A percentile compares a stretch with the other conserved stretches of the same genome.
These are phyloP conservation scores for Phanerochaete carnosa DNA, from an alignment of 768 basidiomycete species.

Conservation along the genomic window DNA sequence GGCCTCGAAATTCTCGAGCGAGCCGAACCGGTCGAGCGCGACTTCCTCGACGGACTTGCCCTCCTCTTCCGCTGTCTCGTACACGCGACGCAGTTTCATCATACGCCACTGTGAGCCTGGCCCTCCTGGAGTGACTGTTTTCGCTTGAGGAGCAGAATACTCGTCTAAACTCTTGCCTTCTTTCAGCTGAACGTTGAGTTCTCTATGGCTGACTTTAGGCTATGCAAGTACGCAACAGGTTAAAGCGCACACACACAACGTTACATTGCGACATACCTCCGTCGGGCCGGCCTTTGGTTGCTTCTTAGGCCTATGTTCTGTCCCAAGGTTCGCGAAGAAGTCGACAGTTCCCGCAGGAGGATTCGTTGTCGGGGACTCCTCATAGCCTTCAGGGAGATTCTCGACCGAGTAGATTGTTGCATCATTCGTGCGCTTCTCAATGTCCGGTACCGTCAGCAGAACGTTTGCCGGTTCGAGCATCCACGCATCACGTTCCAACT, in stretches of 20 bases:
- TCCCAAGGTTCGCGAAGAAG: constrained; percentile 88
- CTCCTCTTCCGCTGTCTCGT: constrained; percentile 89
- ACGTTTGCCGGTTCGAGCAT: constrained; percentile 60
- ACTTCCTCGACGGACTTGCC: constrained; percentile 68
- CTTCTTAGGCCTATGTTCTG: constrained; percentile 59
- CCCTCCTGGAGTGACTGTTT: constrained; percentile 71
- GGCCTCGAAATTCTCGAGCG: constrained; percentile 81
- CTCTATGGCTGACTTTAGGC: constrained; percentile 58
- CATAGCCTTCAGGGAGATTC: constrained; percentile 64
- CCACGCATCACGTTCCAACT: constrained; percentile 79
- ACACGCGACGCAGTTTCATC: constrained; percentile 90
- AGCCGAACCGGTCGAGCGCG: constrained; percentile 85
- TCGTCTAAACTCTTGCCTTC: constrained; percentile 38
- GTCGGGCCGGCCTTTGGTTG: constrained; percentile 70
- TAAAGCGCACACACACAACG: not conserved
- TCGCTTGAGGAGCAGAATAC: constrained; percentile 40
- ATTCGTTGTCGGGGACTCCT: constrained; percentile 45
- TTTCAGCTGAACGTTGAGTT: constrained; percentile 58
- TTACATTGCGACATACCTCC: constrained; percentile 45
- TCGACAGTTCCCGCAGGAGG: constrained; percentile 63
- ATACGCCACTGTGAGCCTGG: constrained; percentile 97
- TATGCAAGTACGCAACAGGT: constrained; percentile 29
- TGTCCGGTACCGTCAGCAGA: constrained; percentile 25
- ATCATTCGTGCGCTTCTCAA: constrained; percentile 20
- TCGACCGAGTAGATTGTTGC: constrained; percentile 35